Base-by-base conservation (phyloP, 495 filamentous ascomycete genomes). In the Cryomyces antarcticus region DNA sequence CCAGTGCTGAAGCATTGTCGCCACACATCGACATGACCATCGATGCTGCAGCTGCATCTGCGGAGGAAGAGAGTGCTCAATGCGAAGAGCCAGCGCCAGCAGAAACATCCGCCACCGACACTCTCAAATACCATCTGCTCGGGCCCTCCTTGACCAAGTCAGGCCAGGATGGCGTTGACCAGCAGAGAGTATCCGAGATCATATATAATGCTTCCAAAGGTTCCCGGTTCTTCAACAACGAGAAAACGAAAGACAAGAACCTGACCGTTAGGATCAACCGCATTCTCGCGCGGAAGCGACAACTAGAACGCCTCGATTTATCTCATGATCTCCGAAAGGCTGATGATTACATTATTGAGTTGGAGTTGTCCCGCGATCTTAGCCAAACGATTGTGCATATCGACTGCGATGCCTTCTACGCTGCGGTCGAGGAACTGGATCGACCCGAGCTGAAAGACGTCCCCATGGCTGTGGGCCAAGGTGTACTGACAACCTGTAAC, bases 361-460 rank as follows among this genome's bases (percentile, higher is more conserved):
- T 95, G 7, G 89, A 96, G 50, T 50, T 69, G 1, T 68, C 69
- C 11, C 72, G 89, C 6, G 88, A 96, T 53, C 63, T 96, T n/a
- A 69, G 71, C 9, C 89, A 95, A 55, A 63, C 71, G 39, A 71
- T 96, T 28, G 77, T 95, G 0, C 89, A 99, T 56, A 68, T 99
- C 30, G 89, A 99, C 59, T 99, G 89, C 58, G 89, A 99, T 63
- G 89, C 92, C 13, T 99, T 99, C 63, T 99, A 87, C 53, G 89
- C 89, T 0, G 82, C 87, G 0, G 92, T 96, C 6, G 89, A 96
- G 58, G 84, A 82, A 52, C 70, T 99, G 28, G 85, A 94, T 56
- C 69, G 80, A 5, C 92, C 89, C 0, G 87, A 94, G 52, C 71
- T 99, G 30, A 81, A 80, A 45, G 69, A 85, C 41, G 69, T 94